These are phyloP conservation scores for Aspergillus cavernicola DNA, from an alignment of 495 filamentous ascomycete genomes.

Conservation along the genomic window DNA sequence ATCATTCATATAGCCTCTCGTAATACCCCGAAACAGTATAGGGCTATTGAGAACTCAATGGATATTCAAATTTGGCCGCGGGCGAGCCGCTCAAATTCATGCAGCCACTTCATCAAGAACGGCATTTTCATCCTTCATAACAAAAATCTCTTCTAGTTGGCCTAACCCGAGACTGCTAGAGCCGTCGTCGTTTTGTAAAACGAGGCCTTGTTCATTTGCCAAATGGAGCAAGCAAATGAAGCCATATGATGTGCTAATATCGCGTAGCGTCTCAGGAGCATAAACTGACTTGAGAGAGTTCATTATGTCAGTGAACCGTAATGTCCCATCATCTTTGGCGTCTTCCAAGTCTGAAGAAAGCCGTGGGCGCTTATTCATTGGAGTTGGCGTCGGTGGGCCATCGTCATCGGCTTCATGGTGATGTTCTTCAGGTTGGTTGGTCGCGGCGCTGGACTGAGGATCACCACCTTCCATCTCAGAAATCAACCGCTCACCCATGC, in stretches of 20 bases:
- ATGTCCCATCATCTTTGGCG: slow-evolving; percentile 36
- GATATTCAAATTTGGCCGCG: background rate
- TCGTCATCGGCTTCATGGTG: slow-evolving; percentile 29
- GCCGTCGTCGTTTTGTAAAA: slow-evolving; percentile 50
- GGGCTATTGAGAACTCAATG: background rate
- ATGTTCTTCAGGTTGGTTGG: slow-evolving; percentile 23
- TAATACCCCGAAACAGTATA: slow-evolving; percentile 3
- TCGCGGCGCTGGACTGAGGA: slow-evolving; percentile 24
- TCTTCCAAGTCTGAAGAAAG: slow-evolving; percentile 10
- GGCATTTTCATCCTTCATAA: slow-evolving; percentile 36
- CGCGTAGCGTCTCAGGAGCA: slow-evolving; percentile 73
- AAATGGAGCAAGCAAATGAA: slow-evolving; percentile 96
- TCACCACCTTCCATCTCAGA: slow-evolving; percentile 31
- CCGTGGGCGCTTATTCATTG: slow-evolving; percentile 22
- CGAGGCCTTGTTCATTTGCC: slow-evolving; percentile 94
- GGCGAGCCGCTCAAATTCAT: slow-evolving; percentile 13
- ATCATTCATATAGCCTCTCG: slow-evolving; percentile 12
- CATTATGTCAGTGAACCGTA: slow-evolving; percentile 89
- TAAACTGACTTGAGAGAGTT: slow-evolving; percentile 84
- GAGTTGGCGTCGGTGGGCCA: slow-evolving; percentile 34
- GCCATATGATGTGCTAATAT: slow-evolving; percentile 95
- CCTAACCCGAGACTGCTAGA: slow-evolving; percentile 24
- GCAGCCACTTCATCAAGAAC: slow-evolving; percentile 38
- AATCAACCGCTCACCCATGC: slow-evolving; percentile 59
- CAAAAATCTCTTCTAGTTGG: slow-evolving; percentile 44